phyloP scores from a whole-genome alignment of 1,139 yeast species.

The Suhomyces bribrorum region DNA sequence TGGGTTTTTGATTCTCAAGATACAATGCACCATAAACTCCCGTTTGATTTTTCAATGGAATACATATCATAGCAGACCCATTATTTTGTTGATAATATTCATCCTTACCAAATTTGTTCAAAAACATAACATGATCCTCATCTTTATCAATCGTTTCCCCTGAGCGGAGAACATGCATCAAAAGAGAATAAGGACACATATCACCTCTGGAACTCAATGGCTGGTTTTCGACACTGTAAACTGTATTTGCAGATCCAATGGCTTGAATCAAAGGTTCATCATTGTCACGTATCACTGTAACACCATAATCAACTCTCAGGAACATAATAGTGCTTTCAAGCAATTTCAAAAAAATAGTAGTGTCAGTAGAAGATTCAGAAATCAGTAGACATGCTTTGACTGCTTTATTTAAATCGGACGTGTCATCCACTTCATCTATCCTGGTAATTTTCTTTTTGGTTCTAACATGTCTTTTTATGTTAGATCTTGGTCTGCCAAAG shows the following conservation, averaged over 20 bases:
- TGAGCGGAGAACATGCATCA: conserved; percentile 41
- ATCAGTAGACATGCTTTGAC: conserved; percentile 51
- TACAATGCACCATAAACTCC: conserved; percentile 52
- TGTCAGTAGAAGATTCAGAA: conserved; percentile 47
- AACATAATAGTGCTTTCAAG: conserved; percentile 44
- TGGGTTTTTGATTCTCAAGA: conserved; percentile 37
- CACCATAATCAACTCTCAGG: conserved; percentile 49
- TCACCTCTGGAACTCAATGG: conserved; percentile 45
- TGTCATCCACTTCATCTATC: conserved; percentile 3
- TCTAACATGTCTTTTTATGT: neutral
- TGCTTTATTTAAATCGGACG: conserved; percentile 21
- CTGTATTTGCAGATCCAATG: conserved; percentile 42
- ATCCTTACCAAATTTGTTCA: conserved; percentile 38
- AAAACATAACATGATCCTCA: conserved; percentile 39
- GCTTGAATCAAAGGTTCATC: conserved; percentile 45
- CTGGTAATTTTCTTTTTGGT: neutral
- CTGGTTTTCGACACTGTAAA: conserved; percentile 38
- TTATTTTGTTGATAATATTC: conserved; percentile 40
- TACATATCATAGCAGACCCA: conserved; percentile 42
- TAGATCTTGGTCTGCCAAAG: neutral
- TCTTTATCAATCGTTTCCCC: conserved; percentile 42
- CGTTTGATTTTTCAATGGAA: conserved; percentile 49
- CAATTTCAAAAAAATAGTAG: conserved; percentile 40
- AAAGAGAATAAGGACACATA: conserved; percentile 45
- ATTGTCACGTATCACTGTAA: conserved; percentile 33